Percentiles rank a stretch among this genome's conserved stretches.
Evolutionary conservation across 2,329 filamentous ascomycete species (phyloP).

Genomic region (Penicillium corylophilum): DNA sequence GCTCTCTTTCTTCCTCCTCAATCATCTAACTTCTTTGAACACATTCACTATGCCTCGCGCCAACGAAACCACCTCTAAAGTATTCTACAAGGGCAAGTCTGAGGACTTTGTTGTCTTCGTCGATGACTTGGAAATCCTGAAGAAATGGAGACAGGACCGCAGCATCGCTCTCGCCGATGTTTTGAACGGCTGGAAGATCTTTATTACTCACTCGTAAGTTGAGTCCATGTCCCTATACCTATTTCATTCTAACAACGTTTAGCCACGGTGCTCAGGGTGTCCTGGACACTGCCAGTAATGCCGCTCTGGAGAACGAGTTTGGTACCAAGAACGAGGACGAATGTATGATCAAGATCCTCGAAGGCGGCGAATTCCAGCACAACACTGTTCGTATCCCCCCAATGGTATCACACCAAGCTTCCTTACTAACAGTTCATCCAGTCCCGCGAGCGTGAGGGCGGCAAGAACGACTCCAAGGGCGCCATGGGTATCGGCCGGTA

Average conservation of each 20-base stretch:
- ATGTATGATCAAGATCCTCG: slow-evolving; percentile 75
- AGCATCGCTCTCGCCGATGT: slow-evolving; percentile 79
- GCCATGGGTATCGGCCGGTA: slow-evolving; percentile 19
- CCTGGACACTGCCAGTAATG: slow-evolving; percentile 72
- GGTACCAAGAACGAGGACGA: slow-evolving; percentile 77
- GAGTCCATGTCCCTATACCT: no score
- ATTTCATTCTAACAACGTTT: neutral
- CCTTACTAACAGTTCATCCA: slow-evolving; percentile 15
- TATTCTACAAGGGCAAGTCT: slow-evolving; percentile 77
- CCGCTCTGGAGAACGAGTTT: slow-evolving; percentile 79
- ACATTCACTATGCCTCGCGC: slow-evolving; percentile 63
- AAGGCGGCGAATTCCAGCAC: slow-evolving; percentile 69
- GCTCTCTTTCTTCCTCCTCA: slow-evolving; percentile 1
- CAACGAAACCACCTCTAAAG: slow-evolving; percentile 69
- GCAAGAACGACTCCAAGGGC: slow-evolving; percentile 31
- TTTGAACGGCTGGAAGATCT: slow-evolving; percentile 83
- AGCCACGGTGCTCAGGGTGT: slow-evolving; percentile 86
- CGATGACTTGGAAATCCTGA: slow-evolving; percentile 55
- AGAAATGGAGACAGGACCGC: slow-evolving; percentile 81
- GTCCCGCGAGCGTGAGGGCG: slow-evolving; percentile 32
- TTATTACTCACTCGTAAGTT: slow-evolving; percentile 82
- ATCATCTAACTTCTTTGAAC: neutral
- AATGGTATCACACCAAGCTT: neutral
- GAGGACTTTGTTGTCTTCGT: slow-evolving; percentile 67
- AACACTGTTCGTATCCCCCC: slow-evolving; percentile 49